Evolutionary conservation across 768 basidiomycete species (phyloP), one percentile per base, ranked within the genome.

Genomic region (Lactifluus pinguis): DNA sequence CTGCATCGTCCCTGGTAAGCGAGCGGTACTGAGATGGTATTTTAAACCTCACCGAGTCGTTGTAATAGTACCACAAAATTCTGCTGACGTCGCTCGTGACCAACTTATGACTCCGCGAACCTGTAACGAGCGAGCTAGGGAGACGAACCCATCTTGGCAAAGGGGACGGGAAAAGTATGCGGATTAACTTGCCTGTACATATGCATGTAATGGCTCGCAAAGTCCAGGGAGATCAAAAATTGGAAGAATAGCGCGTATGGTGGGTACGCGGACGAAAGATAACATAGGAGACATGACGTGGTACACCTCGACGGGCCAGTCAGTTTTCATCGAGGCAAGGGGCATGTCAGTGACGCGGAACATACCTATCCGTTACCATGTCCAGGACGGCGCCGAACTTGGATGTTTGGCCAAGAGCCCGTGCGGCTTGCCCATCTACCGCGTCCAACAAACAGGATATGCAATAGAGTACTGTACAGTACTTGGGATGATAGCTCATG

Each of bases 181-280:
- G 47, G 14, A 49, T 15, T 56, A 5, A 41, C 80, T 55, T 68
- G 95, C 95, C 95, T 97, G 73, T 98, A 97, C 97, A 98, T 99
- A 73, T 98, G 97, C 84, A 98, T 98, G 75, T 98, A 98, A 74
- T 98, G 97, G 67, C 92, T 95, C 68, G 89, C 87, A 72, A 99
- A 99, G 72, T 99, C 97, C 59, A 99, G 83, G 0, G 95, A 84
- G 74, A 99, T 99, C 63, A 99, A 83, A 76, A 91, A 87, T 74
- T 97, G 93, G 78, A 99, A 98, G 53, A 85, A 68, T 38, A 95
- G 76, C 3, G 95, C 89, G 64, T 78, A 91, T n/a, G 74, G 68
- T 4, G 94, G 93, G 75, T 98, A 98, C 54, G 83, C 92, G 10
- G 87, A 87, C 17, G 94, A 84, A 38, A 99, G 83, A 77, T 94